Conservation (phyloP, 78 protist genomes). For the Thecamonas trahens region DNA sequence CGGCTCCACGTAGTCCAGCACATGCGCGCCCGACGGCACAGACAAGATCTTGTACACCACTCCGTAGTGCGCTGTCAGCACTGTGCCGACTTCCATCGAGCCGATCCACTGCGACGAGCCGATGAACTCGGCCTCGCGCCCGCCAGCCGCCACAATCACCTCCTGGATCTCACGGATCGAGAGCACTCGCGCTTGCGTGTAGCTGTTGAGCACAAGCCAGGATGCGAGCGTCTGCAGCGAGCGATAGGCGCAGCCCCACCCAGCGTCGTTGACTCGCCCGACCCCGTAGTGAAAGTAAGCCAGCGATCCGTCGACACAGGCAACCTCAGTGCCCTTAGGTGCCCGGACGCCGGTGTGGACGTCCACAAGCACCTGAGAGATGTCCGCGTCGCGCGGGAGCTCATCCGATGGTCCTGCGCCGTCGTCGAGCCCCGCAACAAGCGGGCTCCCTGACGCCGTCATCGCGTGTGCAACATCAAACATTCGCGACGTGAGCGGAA, state of each 20-base stretch:
- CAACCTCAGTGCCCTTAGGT: no score
- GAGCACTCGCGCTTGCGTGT: not conserved
- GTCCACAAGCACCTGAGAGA: no score
- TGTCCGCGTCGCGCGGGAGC: no score
- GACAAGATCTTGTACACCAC: not conserved
- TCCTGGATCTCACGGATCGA: constrained; percentile 27
- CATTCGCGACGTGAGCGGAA: no score
- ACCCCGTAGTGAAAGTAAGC: constrained; percentile 26
- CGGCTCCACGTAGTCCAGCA: no score
- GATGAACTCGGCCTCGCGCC: not conserved
- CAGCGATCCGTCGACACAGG: constrained; percentile 1
- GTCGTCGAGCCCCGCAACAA: no score
- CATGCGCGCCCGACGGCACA: no score
- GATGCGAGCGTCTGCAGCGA: constrained; percentile 28
- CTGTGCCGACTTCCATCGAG: constrained; percentile 4
- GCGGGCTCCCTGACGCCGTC: no score
- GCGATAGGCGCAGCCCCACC: constrained; percentile 67
- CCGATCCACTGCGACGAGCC: constrained; percentile 37
- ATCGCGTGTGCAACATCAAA: no score
- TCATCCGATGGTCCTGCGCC: no score
- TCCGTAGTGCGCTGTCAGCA: not conserved
- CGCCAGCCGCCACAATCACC: constrained; percentile 14
- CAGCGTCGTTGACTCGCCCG: constrained; percentile 15
- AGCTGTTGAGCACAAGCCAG: constrained; percentile 3
- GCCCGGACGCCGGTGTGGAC: no score